These are phyloP conservation scores for Cryptosporidium viatorum DNA, from an alignment of 169 alveolate species.

Conservation along the genomic window DNA sequence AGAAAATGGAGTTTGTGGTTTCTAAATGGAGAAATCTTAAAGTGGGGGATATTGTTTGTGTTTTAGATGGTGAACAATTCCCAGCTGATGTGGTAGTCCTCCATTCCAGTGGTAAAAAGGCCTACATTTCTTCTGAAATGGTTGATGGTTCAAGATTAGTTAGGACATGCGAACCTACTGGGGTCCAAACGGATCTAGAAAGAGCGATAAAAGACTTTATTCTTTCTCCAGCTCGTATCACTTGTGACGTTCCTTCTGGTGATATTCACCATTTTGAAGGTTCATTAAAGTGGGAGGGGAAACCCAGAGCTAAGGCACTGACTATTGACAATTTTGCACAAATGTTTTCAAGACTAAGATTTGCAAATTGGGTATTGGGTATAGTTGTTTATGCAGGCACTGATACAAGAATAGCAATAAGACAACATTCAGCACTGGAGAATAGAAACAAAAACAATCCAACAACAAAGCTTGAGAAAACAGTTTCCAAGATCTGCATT, in stretches of 20 bases:
- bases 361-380: constrained; percentile 72
- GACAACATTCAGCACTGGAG: constrained; percentile 12
- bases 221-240: constrained; percentile 28
- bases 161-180: constrained; percentile 64
- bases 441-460: constrained; percentile 5
- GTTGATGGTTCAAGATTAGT: constrained; percentile 69
- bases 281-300: constrained; percentile 71
- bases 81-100: constrained; percentile 74
- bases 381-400: constrained; percentile 72
- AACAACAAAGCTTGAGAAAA: constrained; percentile 14
- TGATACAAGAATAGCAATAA: constrained; percentile 52
- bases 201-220: constrained; percentile 59
- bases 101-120: constrained; percentile 72
- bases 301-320: constrained; percentile 60
- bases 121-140: constrained; percentile 67
- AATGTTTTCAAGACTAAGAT: constrained; percentile 64
- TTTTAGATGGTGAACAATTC: constrained; percentile 65
- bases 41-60: constrained; percentile 66
- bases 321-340: constrained; percentile 56
- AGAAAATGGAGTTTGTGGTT: constrained; percentile 58
- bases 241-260: constrained; percentile 67
- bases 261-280: constrained; percentile 68
- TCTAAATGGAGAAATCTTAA: constrained; percentile 50
- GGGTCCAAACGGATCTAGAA: constrained; percentile 58
- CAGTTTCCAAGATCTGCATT: constrained; percentile 9